These are phyloP conservation scores for Luffa aegyptiaca DNA, from an alignment of 306 rosid genomes.

Conservation along the genomic window DNA sequence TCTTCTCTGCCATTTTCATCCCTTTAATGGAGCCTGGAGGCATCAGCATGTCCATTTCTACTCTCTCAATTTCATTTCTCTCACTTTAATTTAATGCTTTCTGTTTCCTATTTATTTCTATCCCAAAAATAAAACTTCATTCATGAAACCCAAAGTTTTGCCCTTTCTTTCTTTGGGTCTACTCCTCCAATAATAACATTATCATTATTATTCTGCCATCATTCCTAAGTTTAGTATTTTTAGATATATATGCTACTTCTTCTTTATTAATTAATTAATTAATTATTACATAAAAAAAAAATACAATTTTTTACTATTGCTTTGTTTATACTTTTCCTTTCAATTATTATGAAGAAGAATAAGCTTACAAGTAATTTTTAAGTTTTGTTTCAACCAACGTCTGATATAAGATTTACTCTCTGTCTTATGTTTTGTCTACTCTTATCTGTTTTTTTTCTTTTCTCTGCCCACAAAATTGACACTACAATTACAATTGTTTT, in stretches of 20 bases:
- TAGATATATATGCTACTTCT: too few relatives aligned
- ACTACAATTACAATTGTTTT: not conserved
- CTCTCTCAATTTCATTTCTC: not conserved
- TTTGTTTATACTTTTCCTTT: too few relatives aligned
- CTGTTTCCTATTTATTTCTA: not conserved
- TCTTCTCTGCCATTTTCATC: not conserved
- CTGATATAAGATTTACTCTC: too few relatives aligned
- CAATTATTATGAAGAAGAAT: too few relatives aligned
- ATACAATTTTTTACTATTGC: too few relatives aligned
- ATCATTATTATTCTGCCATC: not conserved
- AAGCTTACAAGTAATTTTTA: too few relatives aligned
- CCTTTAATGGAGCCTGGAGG: not conserved
- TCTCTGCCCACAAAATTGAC: not conserved
- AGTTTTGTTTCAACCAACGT: too few relatives aligned
- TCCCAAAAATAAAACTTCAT: not conserved
- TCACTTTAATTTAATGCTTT: not conserved
- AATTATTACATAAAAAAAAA: too few relatives aligned
- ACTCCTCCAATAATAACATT: not conserved
- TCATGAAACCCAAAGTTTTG: not conserved
- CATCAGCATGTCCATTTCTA: not conserved
- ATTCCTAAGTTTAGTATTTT: not conserved
- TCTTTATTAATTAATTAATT: too few relatives aligned
- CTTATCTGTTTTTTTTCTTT: not conserved
- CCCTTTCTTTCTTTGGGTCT: not conserved
- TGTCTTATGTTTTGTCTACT: not conserved